Evolutionary conservation across 345 rosid genomes (phyloP).

Genomic region (Citrus inodora): DNA sequence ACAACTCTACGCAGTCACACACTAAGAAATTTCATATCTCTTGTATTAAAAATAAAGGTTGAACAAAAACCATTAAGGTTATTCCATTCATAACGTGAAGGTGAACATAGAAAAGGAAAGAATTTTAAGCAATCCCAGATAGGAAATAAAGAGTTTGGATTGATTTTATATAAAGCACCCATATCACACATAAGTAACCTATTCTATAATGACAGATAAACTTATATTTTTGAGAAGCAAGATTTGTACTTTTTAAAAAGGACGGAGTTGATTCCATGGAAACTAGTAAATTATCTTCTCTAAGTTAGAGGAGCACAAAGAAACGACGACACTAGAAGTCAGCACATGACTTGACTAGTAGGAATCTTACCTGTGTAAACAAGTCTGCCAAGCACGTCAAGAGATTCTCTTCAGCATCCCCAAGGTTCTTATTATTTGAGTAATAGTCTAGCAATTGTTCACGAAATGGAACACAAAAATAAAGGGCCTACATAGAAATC

Average conservation of each 20-base stretch:
- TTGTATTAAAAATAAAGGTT: not conserved
- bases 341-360: too few species aligned
- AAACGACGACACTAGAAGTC: not conserved
- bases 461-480: slow-evolving; percentile 96
- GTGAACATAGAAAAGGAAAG: not conserved
- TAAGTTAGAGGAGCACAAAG: not conserved
- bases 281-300: not conserved
- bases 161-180: not conserved
- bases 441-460: slow-evolving; percentile 97
- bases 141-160: not conserved
- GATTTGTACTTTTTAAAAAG: not conserved
- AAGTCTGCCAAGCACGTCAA: slow-evolving; percentile 95
- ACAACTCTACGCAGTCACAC: not conserved
- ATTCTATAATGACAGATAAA: not conserved
- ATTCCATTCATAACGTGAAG: not conserved
- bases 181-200: not conserved
- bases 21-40: slow-evolving; percentile 4
- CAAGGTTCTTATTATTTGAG: slow-evolving; percentile 59
- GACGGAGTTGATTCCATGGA: not conserved
- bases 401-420: slow-evolving; percentile 92
- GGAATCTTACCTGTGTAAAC: slow-evolving; percentile 70
- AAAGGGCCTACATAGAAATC: slow-evolving; percentile 74
- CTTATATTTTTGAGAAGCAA: not conserved
- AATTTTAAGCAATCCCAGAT: not conserved
- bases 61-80: not conserved